Base-by-base conservation (phyloP, 2,329 filamentous ascomycete genomes). In the Talaromyces atroroseus region DNA sequence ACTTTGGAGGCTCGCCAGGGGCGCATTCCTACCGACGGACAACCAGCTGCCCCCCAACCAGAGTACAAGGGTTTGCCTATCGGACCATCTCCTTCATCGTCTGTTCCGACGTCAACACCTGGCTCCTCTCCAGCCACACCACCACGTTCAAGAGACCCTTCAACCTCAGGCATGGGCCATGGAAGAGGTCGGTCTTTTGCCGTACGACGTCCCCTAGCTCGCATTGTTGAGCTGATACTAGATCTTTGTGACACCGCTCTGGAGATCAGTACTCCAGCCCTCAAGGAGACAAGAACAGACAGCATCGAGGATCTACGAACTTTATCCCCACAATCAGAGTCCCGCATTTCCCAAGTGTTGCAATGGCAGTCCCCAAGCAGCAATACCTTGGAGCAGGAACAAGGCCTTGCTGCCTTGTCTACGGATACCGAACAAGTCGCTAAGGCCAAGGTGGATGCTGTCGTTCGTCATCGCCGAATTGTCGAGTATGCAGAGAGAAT, bases 401-500 rank as follows among this genome's bases (percentile, higher is more conserved):
- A 95, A 66, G 94, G 94, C 0, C 77, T 99, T 23, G 87, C 90
- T 38, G 73, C 91, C 24, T 77, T 99, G n/a, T 96, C 91, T 68
- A 82, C 89, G 14, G 94, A 99, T 68, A 97, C 92, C 0, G 90
- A 94, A 69, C 86, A 82, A 65, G 82, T 90, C 40, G 89, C 92
- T 24, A 89, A 86, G 66, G 83, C 88, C 46, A 99, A 99, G 70
- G 89, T 97, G 1, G 94, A 99, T 65, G 89, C 92, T 4, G 89
- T 97, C 6, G 85, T 95, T 61, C 88, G 94, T 34, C 90, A 97
- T 71, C 87, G 92, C 51, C 87, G 88, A 64, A 95, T 97, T 51
- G 86, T 99, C 32, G 94, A 99, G 70, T 99, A 99, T 69, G 87
- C 92, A 0, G 94, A 99, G 74, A 86, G 95, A 32, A 96, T 99